Evolutionary conservation across 2,329 filamentous ascomycete genomes (phyloP), one percentile per base, ranked within the genome.

Genomic region (Alternaria gaisen): DNA sequence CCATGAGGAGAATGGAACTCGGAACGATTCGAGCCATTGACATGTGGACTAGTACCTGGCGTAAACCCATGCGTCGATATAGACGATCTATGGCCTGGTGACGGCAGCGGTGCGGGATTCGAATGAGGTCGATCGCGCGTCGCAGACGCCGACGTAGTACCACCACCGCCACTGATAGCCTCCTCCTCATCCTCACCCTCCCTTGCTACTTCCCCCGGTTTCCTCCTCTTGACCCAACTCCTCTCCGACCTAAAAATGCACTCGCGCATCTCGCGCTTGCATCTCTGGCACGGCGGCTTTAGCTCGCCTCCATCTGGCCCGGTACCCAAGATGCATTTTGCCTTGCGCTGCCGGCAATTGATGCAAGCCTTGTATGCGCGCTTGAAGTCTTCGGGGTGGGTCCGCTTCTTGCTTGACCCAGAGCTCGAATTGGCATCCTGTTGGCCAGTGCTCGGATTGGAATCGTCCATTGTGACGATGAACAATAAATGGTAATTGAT

Each of bases 311-410:
- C 77, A 56, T 80, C 75, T 3, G 78, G 80, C 5, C 79, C 72
- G 4, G 78, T 79, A 11, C 79, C 79, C 26, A 84, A 71, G 40
- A 85, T 83, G 64, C 83, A 85, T 72, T 83, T 84, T 52, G 83
- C 82, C 73, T 85, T 85, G 53, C 83, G 79, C 66, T 83, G 81
- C 52, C 83, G 82, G 67, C 83, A 85, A 58, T 83, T 80, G 58
- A 84, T 80, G 70, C 83, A 85, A 22, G 83, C 83, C 72, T 85
- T 85, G 80, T 85, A 85, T 38, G 83, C 83, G 61, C 83, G 83
- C 72, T 85, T 82, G 70, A 83, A 84, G 53, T 82, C 75, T n/a
- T 78, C 75, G 20, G 75, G 74, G 66, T 77, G 72, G 60, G 75
- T 73, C 65, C 75, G 69, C 68, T 78, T 78, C 54, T 71, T 72